These are phyloP conservation scores for Leccinum fibrillosum DNA, from an alignment of 768 basidiomycete species.

Conservation along the genomic window DNA sequence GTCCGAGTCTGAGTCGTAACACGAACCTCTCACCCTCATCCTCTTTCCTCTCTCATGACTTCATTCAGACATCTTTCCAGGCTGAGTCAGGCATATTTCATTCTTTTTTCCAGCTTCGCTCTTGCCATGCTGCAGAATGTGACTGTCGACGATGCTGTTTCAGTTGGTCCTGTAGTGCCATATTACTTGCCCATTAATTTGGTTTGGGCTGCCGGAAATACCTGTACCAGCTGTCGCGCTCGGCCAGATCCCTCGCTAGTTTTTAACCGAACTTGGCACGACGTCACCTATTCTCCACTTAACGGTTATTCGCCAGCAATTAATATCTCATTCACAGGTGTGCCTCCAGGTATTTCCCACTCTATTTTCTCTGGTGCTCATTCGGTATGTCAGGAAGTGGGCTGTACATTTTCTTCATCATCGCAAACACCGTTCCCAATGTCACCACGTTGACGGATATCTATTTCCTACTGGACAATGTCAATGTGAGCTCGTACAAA, in stretches of 20 bases:
- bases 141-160: constrained; percentile 15
- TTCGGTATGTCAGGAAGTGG: constrained; percentile 5
- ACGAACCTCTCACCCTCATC: background rate
- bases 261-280: constrained; percentile 20
- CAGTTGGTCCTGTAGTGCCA: constrained; percentile 4
- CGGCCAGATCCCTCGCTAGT: background rate
- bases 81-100: background rate
- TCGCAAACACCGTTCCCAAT: background rate
- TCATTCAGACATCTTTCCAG: background rate
- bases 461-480: constrained; percentile 8
- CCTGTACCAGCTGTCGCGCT: background rate
- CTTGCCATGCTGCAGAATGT: constrained; percentile 11
- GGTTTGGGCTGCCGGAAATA: constrained; percentile 5
- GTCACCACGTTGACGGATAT: background rate
- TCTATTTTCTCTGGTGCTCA: background rate
- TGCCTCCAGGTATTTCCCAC: background rate
- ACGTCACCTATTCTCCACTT: background rate
- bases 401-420: constrained; percentile 20
- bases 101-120: background rate
- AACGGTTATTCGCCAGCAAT: background rate
- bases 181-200: constrained; percentile 5
- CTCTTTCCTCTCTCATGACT: background rate
- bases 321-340: constrained; percentile 13
- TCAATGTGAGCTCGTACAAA: background rate
- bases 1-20: no score